These are phyloP conservation scores for Ceratobasidium sp. DNA, from an alignment of 1,284 basidiomycete genomes.

Conservation along the genomic window DNA sequence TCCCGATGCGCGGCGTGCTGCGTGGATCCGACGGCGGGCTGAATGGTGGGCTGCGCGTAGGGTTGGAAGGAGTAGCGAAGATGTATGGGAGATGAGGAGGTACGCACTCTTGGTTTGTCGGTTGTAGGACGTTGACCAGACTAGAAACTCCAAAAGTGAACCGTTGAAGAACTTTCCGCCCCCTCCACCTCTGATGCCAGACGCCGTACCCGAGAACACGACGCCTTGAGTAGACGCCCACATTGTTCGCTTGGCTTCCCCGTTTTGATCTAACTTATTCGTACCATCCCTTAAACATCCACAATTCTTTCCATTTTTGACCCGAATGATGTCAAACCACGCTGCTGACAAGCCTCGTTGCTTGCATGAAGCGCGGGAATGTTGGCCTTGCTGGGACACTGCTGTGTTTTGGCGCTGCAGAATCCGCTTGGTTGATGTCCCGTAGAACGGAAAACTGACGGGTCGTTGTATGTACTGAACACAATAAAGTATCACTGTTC, in stretches of 20 bases:
- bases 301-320: not conserved
- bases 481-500: not conserved
- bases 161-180: conserved; percentile 38
- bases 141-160: conserved; percentile 4
- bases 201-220: conserved; percentile 37
- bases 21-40: conserved; percentile 87
- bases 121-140: not conserved
- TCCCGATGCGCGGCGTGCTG: conserved; percentile 79
- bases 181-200: conserved; percentile 22
- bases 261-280: conserved; percentile 28
- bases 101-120: conserved; percentile 59
- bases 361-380: conserved; percentile 40
- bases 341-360: conserved; percentile 41
- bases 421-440: conserved; percentile 28
- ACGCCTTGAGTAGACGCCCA: conserved; percentile 7
- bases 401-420: conserved; percentile 12
- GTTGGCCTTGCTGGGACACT: conserved; percentile 39
- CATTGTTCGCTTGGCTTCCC: not conserved
- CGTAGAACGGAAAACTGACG: conserved; percentile 46
- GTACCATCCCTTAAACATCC: not conserved
- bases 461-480: conserved; percentile 31
- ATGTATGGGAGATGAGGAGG: conserved; percentile 91
- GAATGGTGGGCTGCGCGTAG: conserved; percentile 91
- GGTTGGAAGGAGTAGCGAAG: conserved; percentile 84
- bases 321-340: conserved; percentile 46